Percentiles rank a stretch among this genome's conserved stretches.
Evolutionary conservation across 495 filamentous ascomycete genomes (phyloP).

Genomic region (Bombardia bombarda): DNA sequence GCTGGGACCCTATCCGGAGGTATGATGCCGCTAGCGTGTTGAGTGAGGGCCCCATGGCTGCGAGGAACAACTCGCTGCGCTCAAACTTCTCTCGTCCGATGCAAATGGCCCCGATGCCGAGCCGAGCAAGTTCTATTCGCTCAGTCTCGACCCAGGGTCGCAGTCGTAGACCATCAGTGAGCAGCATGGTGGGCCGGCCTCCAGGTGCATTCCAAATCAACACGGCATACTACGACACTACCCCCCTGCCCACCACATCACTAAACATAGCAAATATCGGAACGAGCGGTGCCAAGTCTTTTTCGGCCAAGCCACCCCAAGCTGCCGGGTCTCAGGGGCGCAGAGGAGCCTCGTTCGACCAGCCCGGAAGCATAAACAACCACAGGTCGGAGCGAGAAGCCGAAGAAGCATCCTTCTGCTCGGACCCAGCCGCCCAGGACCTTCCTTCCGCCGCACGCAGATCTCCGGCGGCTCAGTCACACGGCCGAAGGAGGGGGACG

Average conservation of each 20-base stretch:
- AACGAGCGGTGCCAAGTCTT: background rate
- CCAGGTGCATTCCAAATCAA: conserved; percentile 9
- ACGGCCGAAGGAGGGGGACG: too few relatives aligned
- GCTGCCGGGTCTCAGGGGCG: too few relatives aligned
- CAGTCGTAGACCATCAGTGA: conserved; percentile 5
- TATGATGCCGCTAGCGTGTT: background rate
- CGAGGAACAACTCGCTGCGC: conserved; percentile 2
- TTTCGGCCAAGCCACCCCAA: background rate
- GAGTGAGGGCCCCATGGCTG: background rate
- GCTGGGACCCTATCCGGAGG: conserved; percentile 5
- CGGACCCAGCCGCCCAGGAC: too few relatives aligned
- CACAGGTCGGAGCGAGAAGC: too few relatives aligned
- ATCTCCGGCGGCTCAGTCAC: too few relatives aligned
- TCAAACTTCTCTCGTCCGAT: conserved; percentile 2
- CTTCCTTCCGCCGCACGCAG: too few relatives aligned
- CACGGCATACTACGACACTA: conserved; percentile 14
- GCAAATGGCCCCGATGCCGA: conserved; percentile 1
- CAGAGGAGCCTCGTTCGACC: too few relatives aligned
- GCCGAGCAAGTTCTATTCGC: conserved; percentile 7
- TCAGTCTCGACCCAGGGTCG: conserved; percentile 7
- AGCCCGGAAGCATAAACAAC: too few relatives aligned
- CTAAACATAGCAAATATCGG: background rate
- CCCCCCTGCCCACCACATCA: conserved; percentile 5
- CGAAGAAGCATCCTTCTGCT: too few relatives aligned
- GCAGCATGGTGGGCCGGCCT: background rate